Evolutionary conservation across 192 early-diverging fungal species (phyloP).

Genomic region (Gryganskiella cystojenkinii): DNA sequence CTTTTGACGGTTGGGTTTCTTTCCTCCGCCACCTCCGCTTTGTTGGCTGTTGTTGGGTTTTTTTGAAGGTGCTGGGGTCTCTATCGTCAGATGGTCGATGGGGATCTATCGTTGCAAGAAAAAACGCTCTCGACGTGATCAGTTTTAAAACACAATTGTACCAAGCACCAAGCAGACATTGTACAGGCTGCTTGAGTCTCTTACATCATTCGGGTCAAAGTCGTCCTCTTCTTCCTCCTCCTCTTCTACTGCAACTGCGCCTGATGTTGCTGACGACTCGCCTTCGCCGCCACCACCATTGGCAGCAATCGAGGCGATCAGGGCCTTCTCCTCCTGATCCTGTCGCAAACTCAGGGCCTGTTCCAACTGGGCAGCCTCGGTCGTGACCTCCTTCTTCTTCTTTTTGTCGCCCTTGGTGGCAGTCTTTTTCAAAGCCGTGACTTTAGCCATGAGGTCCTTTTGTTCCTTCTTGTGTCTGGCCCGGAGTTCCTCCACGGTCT

Average conservation of each 20-base stretch:
- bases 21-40: conserved; percentile 14
- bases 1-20: conserved; percentile 59
- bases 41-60: conserved; percentile 19
- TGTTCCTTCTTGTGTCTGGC: conserved; percentile 82
- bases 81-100: conserved; percentile 35
- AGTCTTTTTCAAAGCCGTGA: conserved; percentile 82
- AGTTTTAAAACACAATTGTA: no score
- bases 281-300: conserved; percentile 34
- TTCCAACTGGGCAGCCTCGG: conserved; percentile 77
- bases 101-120: conserved; percentile 39
- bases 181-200: no score
- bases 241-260: background rate
- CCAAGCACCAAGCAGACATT: no score
- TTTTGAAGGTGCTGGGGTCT: conserved; percentile 19
- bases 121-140: no score
- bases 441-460: conserved; percentile 74
- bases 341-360: conserved; percentile 69
- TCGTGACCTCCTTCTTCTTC: conserved; percentile 84
- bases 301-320: no score
- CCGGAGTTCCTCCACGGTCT: conserved; percentile 73
- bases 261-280: conserved; percentile 7
- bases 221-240: conserved; percentile 41
- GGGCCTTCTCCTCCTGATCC: conserved; percentile 61
- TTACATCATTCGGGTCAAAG: conserved; percentile 46
- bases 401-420: conserved; percentile 86